phyloP scores from a whole-genome alignment of 768 basidiomycete genomes.

The Leccinellum albellum region DNA sequence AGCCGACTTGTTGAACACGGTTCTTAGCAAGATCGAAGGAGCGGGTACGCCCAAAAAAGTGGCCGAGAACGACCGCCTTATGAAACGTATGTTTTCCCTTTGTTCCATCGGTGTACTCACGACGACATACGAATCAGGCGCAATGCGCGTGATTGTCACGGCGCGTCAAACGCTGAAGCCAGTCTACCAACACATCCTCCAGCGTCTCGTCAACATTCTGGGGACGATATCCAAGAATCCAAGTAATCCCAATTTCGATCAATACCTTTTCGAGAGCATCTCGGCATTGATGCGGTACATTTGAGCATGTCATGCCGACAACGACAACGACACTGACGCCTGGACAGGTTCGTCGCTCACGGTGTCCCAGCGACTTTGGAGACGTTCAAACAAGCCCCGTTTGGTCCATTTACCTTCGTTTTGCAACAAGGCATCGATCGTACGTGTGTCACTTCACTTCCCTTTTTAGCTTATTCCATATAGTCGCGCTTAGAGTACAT shows the following conservation, averaged over 20 bases:
- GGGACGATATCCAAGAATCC: constrained; percentile 92
- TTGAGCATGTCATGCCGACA: neutral
- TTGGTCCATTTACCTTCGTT: constrained; percentile 84
- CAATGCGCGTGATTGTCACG: constrained; percentile 90
- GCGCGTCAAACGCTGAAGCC: constrained; percentile 75
- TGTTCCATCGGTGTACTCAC: neutral
- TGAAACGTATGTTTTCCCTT: constrained; percentile 71
- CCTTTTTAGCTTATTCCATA: neutral
- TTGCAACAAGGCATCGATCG: constrained; percentile 92
- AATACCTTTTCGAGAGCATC: constrained; percentile 95
- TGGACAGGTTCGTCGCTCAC: constrained; percentile 72
- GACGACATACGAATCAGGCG: constrained; percentile 47
- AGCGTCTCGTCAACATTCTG: constrained; percentile 76
- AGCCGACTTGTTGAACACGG: constrained; percentile 61
- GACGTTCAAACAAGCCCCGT: constrained; percentile 76
- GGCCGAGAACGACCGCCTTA: constrained; percentile 95
- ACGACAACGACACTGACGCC: neutral
- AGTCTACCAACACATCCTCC: constrained; percentile 59
- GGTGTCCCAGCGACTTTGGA: constrained; percentile 63
- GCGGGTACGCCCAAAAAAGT: constrained; percentile 81
- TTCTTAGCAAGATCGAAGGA: constrained; percentile 76
- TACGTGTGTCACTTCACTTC: constrained; percentile 33
- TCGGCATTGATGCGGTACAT: constrained; percentile 86
- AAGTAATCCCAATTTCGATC: constrained; percentile 95
- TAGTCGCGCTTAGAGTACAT: constrained; percentile 69